Percentiles rank a stretch among this genome's conserved stretches.
phyloP scores from a whole-genome alignment of 495 filamentous ascomycete species.

The Neurospora discreta region DNA sequence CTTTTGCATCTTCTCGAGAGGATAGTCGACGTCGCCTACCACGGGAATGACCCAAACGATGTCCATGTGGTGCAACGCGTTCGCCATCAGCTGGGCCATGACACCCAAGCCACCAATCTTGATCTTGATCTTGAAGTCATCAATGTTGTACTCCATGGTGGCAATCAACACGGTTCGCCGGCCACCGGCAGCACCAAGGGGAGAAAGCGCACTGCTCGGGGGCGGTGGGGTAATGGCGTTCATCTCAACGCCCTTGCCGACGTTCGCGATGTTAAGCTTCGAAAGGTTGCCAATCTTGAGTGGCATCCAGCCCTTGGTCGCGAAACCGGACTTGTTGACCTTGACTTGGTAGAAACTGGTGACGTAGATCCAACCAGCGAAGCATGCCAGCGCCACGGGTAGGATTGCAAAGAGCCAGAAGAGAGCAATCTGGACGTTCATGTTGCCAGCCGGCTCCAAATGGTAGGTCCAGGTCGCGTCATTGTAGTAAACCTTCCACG shows the following conservation, averaged over 20 bases:
- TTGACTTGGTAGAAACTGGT: constrained; percentile 61
- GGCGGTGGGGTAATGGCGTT: constrained; percentile 20
- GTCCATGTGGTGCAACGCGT: constrained; percentile 55
- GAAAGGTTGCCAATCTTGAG: constrained; percentile 14
- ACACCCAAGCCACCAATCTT: constrained; percentile 66
- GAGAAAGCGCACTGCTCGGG: constrained; percentile 8
- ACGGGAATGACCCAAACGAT: constrained; percentile 71
- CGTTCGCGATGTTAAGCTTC: constrained; percentile 40
- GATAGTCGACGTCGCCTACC: constrained; percentile 58
- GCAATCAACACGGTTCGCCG: constrained; percentile 51
- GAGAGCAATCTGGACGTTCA: constrained; percentile 45
- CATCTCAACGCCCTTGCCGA: constrained; percentile 22
- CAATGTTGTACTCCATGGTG: constrained; percentile 66
- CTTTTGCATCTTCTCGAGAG: constrained; percentile 36
- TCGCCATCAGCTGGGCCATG: constrained; percentile 63
- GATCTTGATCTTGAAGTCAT: constrained; percentile 61
- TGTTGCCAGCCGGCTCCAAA: constrained; percentile 43
- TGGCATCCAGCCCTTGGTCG: constrained; percentile 20
- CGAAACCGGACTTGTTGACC: constrained; percentile 57
- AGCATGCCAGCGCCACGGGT: constrained; percentile 38
- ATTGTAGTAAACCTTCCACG: constrained; percentile 46
- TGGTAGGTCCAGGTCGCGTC: constrained; percentile 44
- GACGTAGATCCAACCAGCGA: constrained; percentile 49
- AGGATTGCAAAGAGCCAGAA: constrained; percentile 47
- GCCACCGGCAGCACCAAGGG: constrained; percentile 11